Conservation (phyloP, 192 early-diverging fungal species). For the Phycomyces nitens region DNA sequence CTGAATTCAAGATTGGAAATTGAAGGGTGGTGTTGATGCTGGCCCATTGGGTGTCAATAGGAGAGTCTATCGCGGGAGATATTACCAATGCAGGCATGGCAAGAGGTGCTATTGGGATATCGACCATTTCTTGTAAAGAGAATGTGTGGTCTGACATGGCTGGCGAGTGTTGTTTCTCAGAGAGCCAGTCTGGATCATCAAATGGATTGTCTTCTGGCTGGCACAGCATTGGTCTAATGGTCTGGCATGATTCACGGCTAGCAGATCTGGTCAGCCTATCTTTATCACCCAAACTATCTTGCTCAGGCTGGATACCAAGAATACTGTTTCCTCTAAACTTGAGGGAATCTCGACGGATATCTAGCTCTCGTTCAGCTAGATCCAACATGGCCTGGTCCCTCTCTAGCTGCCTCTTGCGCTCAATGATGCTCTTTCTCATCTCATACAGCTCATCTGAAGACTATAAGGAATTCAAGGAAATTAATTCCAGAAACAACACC, state of each 20-base stretch:
- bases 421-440: constrained; percentile 9
- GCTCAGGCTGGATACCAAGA: constrained; percentile 4
- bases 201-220: not conserved
- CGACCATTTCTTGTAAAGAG: too few relatives aligned
- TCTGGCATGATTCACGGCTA: too few relatives aligned
- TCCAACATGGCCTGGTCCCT: not conserved
- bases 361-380: constrained; percentile 7
- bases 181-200: not conserved
- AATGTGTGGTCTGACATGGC: not conserved
- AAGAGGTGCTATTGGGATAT: not conserved
- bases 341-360: not conserved
- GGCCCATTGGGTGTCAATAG: too few relatives aligned
- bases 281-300: too few relatives aligned
- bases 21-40: not conserved
- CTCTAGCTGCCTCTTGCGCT: not conserved
- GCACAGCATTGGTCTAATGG: too few relatives aligned
- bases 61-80: too few relatives aligned
- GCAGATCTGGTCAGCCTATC: too few relatives aligned
- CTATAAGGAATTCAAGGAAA: too few relatives aligned
- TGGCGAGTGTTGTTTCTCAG: not conserved
- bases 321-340: constrained; percentile 11
- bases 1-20: not conserved
- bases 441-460: constrained; percentile 5
- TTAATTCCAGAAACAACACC: too few relatives aligned
- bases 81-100: not conserved